These are phyloP conservation scores for Alternaria triticina DNA, from an alignment of 2,329 filamentous ascomycete genomes.

Conservation along the genomic window DNA sequence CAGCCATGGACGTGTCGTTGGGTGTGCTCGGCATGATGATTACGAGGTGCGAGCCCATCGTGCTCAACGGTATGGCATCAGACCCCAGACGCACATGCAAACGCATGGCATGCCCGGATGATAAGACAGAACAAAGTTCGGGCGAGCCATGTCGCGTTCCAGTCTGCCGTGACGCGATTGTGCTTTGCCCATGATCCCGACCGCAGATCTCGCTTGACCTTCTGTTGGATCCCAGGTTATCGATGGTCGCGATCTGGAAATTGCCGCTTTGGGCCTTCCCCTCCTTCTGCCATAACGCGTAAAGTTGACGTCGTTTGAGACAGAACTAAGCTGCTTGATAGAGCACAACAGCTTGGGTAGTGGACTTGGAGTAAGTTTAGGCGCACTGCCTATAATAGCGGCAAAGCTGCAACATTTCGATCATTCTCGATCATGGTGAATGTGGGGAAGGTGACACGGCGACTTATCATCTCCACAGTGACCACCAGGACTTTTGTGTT, in stretches of 20 bases:
- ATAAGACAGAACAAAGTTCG: conserved; percentile 15
- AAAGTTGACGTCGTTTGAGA: conserved; percentile 17
- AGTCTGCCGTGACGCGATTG: conserved; percentile 8
- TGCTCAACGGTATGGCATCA: conserved; percentile 7
- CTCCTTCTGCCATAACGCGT: conserved; percentile 9
- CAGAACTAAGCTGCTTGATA: not conserved
- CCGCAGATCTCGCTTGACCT: conserved; percentile 27
- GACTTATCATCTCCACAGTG: conserved; percentile 40
- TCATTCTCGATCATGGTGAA: conserved; percentile 9
- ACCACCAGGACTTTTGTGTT: conserved; percentile 43
- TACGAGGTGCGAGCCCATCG: conserved; percentile 24
- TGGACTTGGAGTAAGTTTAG: not conserved
- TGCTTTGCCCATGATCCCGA: conserved; percentile 19
- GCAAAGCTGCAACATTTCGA: conserved; percentile 7
- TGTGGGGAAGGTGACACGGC: conserved; percentile 17
- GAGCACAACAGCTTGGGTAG: not conserved
- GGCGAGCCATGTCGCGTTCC: conserved; percentile 3
- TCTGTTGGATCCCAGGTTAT: conserved; percentile 15
- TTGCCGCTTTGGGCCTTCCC: conserved; percentile 20
- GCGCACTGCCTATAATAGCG: conserved; percentile 2
- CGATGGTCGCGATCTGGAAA: conserved; percentile 9
- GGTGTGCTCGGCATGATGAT: conserved; percentile 12
- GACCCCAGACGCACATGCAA: conserved; percentile 17
- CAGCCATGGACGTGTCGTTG: conserved; percentile 3
- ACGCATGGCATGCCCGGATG: conserved; percentile 8